Evolutionary conservation across 2,329 filamentous ascomycete genomes (phyloP).

Genomic region (Paracamarosporium sp.): DNA sequence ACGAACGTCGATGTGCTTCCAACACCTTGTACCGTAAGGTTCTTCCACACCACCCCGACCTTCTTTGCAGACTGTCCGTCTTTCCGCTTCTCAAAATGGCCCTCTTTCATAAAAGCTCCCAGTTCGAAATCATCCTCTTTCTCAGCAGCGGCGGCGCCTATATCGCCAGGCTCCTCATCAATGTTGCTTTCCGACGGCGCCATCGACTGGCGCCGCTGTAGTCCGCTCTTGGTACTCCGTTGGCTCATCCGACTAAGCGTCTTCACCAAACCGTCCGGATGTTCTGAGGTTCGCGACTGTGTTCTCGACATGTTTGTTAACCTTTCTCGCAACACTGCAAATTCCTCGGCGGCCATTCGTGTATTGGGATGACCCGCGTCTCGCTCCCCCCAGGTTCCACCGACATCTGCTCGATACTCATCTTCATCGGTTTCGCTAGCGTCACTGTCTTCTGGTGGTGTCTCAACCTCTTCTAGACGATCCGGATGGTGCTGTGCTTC

Average conservation of each 20-base stretch:
- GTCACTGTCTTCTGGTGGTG: conserved; percentile 17
- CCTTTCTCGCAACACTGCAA: conserved; percentile 62
- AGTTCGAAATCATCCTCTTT: conserved; percentile 71
- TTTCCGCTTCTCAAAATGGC: conserved; percentile 76
- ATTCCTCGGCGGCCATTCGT: conserved; percentile 64
- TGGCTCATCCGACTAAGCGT: conserved; percentile 39
- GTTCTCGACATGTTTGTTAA: conserved; percentile 61
- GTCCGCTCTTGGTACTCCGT: conserved; percentile 31
- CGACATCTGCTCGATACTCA: conserved; percentile 41
- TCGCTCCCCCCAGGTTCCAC: conserved; percentile 69
- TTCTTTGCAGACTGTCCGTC: conserved; percentile 75
- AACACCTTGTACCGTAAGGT: conserved; percentile 76
- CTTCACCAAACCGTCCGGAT: conserved; percentile 30
- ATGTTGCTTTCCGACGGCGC: conserved; percentile 18
- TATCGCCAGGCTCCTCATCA: conserved; percentile 29
- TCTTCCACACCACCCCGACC: conserved; percentile 78
- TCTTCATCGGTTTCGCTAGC: conserved; percentile 27
- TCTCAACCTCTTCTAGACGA: conserved; percentile 23
- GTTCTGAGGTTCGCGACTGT: conserved; percentile 15
- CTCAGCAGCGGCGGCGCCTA: conserved; percentile 46
- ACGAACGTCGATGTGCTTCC: conserved; percentile 72
- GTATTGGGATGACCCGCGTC: conserved; percentile 63
- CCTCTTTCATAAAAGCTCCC: conserved; percentile 73
- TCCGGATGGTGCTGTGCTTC: conserved; percentile 29
- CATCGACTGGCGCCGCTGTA: conserved; percentile 17